phyloP scores from a whole-genome alignment of 169 alveolate genomes.

The Plasmodium malariae region DNA sequence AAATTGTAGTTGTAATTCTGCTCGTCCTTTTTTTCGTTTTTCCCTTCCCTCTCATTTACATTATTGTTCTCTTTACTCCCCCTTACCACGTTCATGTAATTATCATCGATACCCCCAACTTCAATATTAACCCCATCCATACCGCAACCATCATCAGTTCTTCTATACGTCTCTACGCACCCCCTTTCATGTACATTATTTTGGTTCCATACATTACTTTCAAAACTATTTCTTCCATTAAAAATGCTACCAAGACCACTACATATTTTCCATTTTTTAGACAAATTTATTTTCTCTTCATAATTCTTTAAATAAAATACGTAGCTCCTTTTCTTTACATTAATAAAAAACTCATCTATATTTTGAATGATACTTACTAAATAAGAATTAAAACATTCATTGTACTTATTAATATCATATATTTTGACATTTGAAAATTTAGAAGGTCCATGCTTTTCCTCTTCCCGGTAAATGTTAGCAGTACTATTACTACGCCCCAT shows the following conservation, averaged over 20 bases:
- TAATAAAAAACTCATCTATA: slow-evolving; percentile 18
- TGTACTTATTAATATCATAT: background rate
- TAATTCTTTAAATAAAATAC: background rate
- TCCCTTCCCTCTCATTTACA: background rate
- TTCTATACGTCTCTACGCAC: background rate
- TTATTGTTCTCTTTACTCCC: background rate
- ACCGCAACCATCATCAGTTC: background rate
- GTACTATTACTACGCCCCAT: too few relatives aligned
- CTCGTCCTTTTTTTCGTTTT: background rate
- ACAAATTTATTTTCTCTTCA: slow-evolving; percentile 15
- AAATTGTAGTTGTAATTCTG: too few relatives aligned
- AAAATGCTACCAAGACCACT: background rate
- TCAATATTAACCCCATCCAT: background rate
- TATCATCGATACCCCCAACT: background rate
- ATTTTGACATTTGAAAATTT: background rate
- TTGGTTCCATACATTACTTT: background rate
- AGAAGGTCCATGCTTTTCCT: background rate
- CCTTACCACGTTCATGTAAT: background rate
- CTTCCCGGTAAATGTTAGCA: background rate
- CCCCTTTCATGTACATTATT: background rate
- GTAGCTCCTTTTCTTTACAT: background rate
- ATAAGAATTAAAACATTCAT: background rate
- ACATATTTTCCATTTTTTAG: background rate
- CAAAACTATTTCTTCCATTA: background rate
- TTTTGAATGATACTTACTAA: background rate